Evolutionary conservation across 2,329 filamentous ascomycete species (phyloP), one percentile per base, ranked within the genome.

Genomic region (Colletotrichum sojae): DNA sequence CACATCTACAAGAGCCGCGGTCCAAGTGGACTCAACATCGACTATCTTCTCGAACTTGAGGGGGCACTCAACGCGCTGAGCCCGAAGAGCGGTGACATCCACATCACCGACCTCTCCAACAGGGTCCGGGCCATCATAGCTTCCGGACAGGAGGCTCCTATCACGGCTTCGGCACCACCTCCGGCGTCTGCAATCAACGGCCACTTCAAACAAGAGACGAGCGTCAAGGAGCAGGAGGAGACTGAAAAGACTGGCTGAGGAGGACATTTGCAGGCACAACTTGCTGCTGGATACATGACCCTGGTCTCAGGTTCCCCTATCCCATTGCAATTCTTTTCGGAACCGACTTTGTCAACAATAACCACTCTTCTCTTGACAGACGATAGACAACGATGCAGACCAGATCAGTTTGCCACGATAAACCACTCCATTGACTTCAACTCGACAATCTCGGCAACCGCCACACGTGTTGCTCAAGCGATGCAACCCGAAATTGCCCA

Each of bases 1-100:
- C 93, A 95, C 80, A 98, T 99, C 75, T 87, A 90, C 74, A 83
- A 83, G 55, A 94, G 93, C 75, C 81, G 84, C 48, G 96, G 96
- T 0, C 93, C 95, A 25, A 98, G 94, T 80, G 96, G 96, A 1
- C 89, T 91, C 77, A 98, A 98, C 79, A 90, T 87, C 68, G 95
- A 98, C 76, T 99, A 99, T 80, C 84, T 99, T 49, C 91, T 94
- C 77, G 86, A 91, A 73, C 84, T 99, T 51, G 93, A 98, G 77
- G 83, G 84, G 66, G 93, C 94, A 6, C 85, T 99, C 73, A 81
- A 90, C 68, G 89, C 88, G 36, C 82, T 98, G 73, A 91, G 93
- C 71, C 83, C 88, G 2, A 93, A 93, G 60, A 96, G 92, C 77
- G 90, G 89, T 3, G 96, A 98, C 82, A 87, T 86, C 71, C 95